Conservation (phyloP, 169 alveolate genomes). For the Cyclospora cayetanensis region DNA sequence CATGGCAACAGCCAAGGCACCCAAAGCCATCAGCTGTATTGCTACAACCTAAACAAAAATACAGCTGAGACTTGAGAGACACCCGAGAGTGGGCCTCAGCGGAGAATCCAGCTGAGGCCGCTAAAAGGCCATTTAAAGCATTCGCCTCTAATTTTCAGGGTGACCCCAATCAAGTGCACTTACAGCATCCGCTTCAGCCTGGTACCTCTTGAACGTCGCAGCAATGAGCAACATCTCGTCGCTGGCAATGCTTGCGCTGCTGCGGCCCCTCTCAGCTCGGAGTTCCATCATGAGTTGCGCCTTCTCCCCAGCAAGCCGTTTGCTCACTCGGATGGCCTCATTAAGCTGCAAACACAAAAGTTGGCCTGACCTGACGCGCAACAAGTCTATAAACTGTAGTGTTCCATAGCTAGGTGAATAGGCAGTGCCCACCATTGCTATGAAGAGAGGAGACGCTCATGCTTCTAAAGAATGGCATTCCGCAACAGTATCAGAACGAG, state of each 20-base stretch:
- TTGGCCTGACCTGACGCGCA: too few species aligned
- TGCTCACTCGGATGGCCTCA: background rate
- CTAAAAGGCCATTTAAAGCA: too few species aligned
- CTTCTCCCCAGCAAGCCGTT: conserved; percentile 16
- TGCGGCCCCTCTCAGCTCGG: background rate
- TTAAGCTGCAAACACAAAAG: background rate
- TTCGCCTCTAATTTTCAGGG: too few species aligned
- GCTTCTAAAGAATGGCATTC: too few species aligned
- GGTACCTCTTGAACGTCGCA: background rate
- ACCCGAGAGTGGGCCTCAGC: too few species aligned
- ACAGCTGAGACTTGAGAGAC: too few species aligned
- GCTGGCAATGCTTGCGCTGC: background rate
- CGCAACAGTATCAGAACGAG: background rate
- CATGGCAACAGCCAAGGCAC: too few species aligned
- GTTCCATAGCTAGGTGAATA: background rate
- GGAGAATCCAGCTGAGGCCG: too few species aligned
- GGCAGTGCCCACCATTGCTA: background rate
- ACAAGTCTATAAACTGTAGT: background rate
- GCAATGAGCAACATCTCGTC: background rate
- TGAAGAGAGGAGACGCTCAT: too few species aligned
- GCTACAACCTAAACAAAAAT: too few species aligned
- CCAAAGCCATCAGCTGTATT: too few species aligned
- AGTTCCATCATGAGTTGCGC: background rate
- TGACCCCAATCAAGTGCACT: too few species aligned
- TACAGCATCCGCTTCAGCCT: conserved; percentile 8